These are phyloP conservation scores for Acacia acuminata DNA, from an alignment of 306 rosid species.

Conservation along the genomic window DNA sequence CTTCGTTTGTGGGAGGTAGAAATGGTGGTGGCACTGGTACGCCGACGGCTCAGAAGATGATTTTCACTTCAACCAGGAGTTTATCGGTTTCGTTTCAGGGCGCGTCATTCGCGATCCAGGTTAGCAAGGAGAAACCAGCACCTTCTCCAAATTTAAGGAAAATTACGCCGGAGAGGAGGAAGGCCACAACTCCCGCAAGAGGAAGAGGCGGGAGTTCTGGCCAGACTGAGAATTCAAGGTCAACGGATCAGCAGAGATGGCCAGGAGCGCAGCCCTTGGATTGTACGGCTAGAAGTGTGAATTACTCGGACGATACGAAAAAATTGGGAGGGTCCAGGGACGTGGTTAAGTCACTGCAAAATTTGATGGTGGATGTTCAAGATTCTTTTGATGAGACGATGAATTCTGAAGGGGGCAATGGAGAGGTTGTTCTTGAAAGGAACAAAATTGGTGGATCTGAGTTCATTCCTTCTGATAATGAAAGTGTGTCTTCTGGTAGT, in stretches of 20 bases:
- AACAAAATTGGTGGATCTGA: slow-evolving; percentile 54
- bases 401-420: slow-evolving; percentile 30
- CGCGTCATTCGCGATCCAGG: slow-evolving; percentile 82
- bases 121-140: slow-evolving; percentile 66
- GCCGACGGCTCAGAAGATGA: slow-evolving; percentile 70
- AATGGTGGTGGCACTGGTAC: slow-evolving; percentile 39
- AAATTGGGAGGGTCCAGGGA: slow-evolving; percentile 49
- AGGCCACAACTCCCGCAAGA: slow-evolving; percentile 43
- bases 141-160: slow-evolving; percentile 61
- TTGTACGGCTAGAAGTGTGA: slow-evolving; percentile 62
- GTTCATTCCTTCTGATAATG: slow-evolving; percentile 61
- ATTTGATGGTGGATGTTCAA: slow-evolving; percentile 47
- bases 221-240: slow-evolving; percentile 57
- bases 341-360: slow-evolving; percentile 65
- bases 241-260: slow-evolving; percentile 74
- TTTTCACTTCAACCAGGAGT: slow-evolving; percentile 81
- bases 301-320: slow-evolving; percentile 51
- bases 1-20: slow-evolving; percentile 41
- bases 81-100: slow-evolving; percentile 94
- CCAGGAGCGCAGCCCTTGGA: slow-evolving; percentile 52
- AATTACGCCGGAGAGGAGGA: slow-evolving; percentile 81
- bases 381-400: slow-evolving; percentile 38
- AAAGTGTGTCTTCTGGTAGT: slow-evolving; percentile 72
- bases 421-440: slow-evolving; percentile 41
- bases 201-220: slow-evolving; percentile 38